Base-by-base conservation (phyloP, 1,139 yeast genomes). In the Meyerozyma sp. region DNA sequence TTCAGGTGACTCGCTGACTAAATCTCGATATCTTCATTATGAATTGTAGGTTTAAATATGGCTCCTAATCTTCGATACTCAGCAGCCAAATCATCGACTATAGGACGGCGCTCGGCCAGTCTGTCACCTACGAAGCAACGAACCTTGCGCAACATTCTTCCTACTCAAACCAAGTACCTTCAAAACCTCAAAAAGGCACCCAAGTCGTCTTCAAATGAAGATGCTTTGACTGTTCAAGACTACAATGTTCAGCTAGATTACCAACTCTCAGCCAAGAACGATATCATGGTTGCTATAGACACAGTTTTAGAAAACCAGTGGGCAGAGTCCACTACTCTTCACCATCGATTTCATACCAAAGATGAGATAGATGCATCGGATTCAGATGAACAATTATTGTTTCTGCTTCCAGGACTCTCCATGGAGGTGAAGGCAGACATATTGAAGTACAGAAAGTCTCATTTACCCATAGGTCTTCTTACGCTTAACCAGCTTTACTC, bases 401-500 rank as follows among this genome's bases (percentile, higher is more conserved):
- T 70, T 43, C 63, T 54, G 59, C 49, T 73, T 8, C 46, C 57
- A 18, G 74, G 75, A 0, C 40, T 72, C 10, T 60, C 73, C 0
- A 59, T 62, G 61, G 54, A 50, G 23, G 54, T 57, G 3, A 72
- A 71, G 50, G 74, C 71, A 1, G 75, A 69, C 1, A 62, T 70
- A 6, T 47, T 70, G 48, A 67, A 61, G 45, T 71, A 62, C 49
- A 52, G 78, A 34, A 43, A 41, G n/a, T 49, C 48, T 26, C 63
- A 59, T 28, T 49, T 73, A 2, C 73, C 77, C 0, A 46, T 48
- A 3, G 71, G 68, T 1, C 49, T 73, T 40, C 58, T 70, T 5
- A 71, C 77, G 1, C 50, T 63, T 2, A 65, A 68, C 40, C 77
- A 72, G 49, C 49, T 73, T 9, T 72, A 73, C 46, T 60, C 77